Evolutionary conservation across 129 eudicot genomes (phyloP), one percentile per base, ranked within the genome.

Genomic region (Centella asiatica): DNA sequence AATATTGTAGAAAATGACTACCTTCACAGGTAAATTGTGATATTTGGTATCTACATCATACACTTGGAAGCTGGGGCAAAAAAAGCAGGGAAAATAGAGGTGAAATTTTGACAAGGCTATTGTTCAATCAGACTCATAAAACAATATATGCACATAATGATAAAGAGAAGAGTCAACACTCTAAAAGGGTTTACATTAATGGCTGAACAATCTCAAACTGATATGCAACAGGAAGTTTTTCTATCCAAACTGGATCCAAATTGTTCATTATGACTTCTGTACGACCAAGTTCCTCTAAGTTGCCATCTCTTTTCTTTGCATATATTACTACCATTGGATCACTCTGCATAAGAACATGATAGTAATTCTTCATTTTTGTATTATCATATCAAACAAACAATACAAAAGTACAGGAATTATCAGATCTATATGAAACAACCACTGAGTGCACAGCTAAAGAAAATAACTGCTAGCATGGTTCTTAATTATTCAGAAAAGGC

Each of bases 241-340:
- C 80, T 69, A 93, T 93, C 96, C 96, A 93, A 37, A 40, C 45
- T 46, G 99, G 99, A 66, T 88, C 67, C 67, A 93, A 70, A 69
- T 57, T 82, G 85, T 93, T 88, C 96, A 93, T 77, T 74, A 93
- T 82, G 62, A 93, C 99, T 68, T 93, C 99, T 27, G 99, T 85
- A 18, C 99, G 89, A 31, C 99, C 99, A 76, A 93, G 73, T 78
- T 93, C 95, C 67, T 88, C 83, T 31, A 88, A 74, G 52, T 56
- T 74, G 66, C 96, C 96, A 57, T 83, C 81, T 66, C 67, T 79
- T 75, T 59, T 88, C 80, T 80, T 82, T 60, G 57, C 57, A 69
- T 73, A 93, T 40, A 80, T 85, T 28, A 93, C 85, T 37, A 86
- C 89, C 84, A 93, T 93, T 11, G 96, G 99, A 79, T 93, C 99